These are phyloP conservation scores for Durio zibethinus DNA, from an alignment of 345 rosid genomes.

Conservation along the genomic window DNA sequence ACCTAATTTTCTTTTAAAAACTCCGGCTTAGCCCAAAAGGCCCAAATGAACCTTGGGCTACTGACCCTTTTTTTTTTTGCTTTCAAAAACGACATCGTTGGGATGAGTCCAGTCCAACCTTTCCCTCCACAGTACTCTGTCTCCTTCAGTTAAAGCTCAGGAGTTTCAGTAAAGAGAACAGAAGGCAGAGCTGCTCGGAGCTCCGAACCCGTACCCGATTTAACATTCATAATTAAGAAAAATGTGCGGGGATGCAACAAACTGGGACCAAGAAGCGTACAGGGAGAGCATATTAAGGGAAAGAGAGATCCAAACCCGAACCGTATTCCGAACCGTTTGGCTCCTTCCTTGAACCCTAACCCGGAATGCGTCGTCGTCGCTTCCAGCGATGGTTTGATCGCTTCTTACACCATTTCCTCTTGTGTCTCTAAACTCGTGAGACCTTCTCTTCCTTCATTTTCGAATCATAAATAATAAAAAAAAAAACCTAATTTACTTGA, in stretches of 20 bases:
- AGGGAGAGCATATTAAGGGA: slow-evolving; percentile 64
- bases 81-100: neutral
- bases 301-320: slow-evolving; percentile 55
- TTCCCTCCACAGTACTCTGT: neutral
- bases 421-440: slow-evolving; percentile 56
- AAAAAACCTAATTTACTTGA: neutral
- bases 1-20: too few species aligned
- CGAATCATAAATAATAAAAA: neutral
- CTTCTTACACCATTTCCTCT: slow-evolving; percentile 66
- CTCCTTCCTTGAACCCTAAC: slow-evolving; percentile 52
- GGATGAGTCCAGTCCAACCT: neutral
- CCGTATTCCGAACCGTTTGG: slow-evolving; percentile 46
- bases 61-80: neutral
- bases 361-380: slow-evolving; percentile 65
- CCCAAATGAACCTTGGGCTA: neutral
- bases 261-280: slow-evolving; percentile 78
- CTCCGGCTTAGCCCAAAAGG: neutral
- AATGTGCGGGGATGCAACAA: slow-evolving; percentile 68
- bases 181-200: neutral
- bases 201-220: neutral
- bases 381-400: slow-evolving; percentile 77
- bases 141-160: neutral
- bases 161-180: neutral
- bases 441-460: neutral
- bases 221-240: neutral